Conservation (phyloP, 495 filamentous ascomycete genomes). For the Hypoxylon perforatum region DNA sequence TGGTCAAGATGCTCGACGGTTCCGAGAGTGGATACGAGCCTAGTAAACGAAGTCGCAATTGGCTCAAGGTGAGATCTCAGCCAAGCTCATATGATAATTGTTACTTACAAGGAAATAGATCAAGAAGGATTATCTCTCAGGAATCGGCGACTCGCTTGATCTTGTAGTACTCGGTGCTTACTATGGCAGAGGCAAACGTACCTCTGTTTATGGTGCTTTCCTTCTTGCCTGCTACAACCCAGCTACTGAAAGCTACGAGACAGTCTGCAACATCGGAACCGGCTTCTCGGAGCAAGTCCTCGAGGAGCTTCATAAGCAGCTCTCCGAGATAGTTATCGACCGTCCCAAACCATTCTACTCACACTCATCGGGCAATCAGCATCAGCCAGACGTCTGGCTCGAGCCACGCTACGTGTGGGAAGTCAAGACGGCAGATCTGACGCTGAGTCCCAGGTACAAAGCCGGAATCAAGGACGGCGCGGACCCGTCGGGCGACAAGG, state of each 20-base stretch:
- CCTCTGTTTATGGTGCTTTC: slow-evolving; percentile 94
- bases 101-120: slow-evolving; percentile 63
- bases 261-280: slow-evolving; percentile 97
- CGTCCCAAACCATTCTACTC: slow-evolving; percentile 93
- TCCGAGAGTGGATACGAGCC: slow-evolving; percentile 92
- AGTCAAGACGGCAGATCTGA: slow-evolving; percentile 95
- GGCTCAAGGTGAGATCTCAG: slow-evolving; percentile 80
- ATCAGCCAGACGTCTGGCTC: slow-evolving; percentile 99
- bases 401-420: slow-evolving; percentile 96
- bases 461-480: slow-evolving; percentile 74
- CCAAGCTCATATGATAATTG: not conserved
- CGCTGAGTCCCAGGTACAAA: slow-evolving; percentile 90
- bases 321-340: slow-evolving; percentile 81
- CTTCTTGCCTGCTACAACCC: slow-evolving; percentile 93
- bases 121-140: slow-evolving; percentile 96
- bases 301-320: slow-evolving; percentile 78
- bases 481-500: slow-evolving; percentile 79
- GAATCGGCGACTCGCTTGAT: slow-evolving; percentile 94
- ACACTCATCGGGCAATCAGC: slow-evolving; percentile 82
- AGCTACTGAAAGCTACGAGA: slow-evolving; percentile 82
- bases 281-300: slow-evolving; percentile 92
- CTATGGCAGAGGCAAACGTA: slow-evolving; percentile 93
- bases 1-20: slow-evolving; percentile 99
- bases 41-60: slow-evolving; percentile 93
- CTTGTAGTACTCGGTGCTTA: slow-evolving; percentile 96